Base-by-base conservation (phyloP, 164 flowering plant species). In the Protea cynaroides region DNA sequence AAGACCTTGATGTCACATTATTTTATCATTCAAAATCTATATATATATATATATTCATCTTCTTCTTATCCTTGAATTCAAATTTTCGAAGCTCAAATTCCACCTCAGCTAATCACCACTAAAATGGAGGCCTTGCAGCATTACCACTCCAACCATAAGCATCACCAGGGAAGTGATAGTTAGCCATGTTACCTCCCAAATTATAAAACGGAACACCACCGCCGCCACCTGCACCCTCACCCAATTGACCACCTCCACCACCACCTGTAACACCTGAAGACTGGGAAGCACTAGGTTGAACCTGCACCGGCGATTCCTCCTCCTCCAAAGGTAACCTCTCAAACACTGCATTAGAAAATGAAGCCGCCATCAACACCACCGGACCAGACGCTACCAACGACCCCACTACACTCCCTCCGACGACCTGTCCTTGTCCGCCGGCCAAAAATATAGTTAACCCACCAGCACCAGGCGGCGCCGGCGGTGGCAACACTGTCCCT, bases 401-500 rank as follows among this genome's bases (percentile, higher is more conserved):
- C 8, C 79, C 83, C 74, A 73, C 80, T 56, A 80, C 81, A 62
- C 70, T 73, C 18, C 86, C 86, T 1, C 86, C 84, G 15, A 79
- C 80, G n/a, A 82, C 78, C 71, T 79, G 81, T 6, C 81, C 85
- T 44, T 77, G 81, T 2, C 78, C 84, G 0, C 86, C 86, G 0
- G 78, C 66, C 56, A 82, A 24, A 65, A 71, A 82, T 56, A 82
- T 75, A 1, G 81, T 67, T 58, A 82, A 46, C 3, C 84, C 84
- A 8, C 79, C 79, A 0, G 83, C 77, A 3, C 79, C 81, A 0
- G 83, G 82, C 8, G 84, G 82, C 24, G 82, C 82, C 7, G 86
- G 83, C 7, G 86, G 79, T 25, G 86, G 86, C 11, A 82, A 74
- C 25, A 80, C 76, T n/a, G 84, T 78, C 37, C 86, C 86, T 2